phyloP scores from a whole-genome alignment of 2,329 filamentous ascomycete genomes.

The Aspergillus nomiae region DNA sequence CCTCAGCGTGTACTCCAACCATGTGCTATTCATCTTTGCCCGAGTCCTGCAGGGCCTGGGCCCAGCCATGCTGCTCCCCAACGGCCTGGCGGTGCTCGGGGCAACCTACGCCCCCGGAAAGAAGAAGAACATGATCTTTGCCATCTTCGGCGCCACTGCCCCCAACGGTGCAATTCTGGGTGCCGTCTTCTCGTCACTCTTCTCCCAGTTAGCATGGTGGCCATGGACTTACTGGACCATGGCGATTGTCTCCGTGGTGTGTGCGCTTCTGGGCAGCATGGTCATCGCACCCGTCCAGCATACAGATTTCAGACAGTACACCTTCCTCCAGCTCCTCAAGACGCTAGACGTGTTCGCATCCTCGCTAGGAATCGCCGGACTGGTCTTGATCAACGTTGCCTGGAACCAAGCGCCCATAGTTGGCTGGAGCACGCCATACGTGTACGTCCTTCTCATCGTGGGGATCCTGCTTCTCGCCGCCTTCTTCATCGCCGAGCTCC shows the following conservation, averaged over 20 bases:
- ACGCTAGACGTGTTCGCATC: conserved; percentile 45
- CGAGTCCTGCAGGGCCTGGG: conserved; percentile 60
- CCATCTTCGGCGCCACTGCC: conserved; percentile 52
- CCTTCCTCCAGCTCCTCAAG: conserved; percentile 13
- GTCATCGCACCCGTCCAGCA: conserved; percentile 28
- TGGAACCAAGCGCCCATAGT: conserved; percentile 66
- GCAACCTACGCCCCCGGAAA: conserved; percentile 58
- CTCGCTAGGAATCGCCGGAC: conserved; percentile 52
- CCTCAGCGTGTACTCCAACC: conserved; percentile 40
- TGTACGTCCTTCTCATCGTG: conserved; percentile 60
- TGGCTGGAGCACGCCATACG: conserved; percentile 60
- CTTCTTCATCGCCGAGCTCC: conserved; percentile 58
- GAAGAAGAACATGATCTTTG: conserved; percentile 63
- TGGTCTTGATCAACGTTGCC: conserved; percentile 67
- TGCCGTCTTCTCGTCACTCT: conserved; percentile 42
- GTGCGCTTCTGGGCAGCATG: conserved; percentile 39
- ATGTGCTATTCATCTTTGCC: conserved; percentile 54
- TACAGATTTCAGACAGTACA: not conserved
- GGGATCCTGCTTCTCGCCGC: conserved; percentile 55
- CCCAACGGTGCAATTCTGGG: conserved; percentile 50
- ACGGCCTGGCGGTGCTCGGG: conserved; percentile 64
- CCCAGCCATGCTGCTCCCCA: conserved; percentile 64
- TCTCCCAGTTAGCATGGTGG: conserved; percentile 52
- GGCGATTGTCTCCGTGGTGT: conserved; percentile 36
- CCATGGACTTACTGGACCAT: conserved; percentile 55